Evolutionary conservation across 78 protist species (phyloP).

Genomic region (slime mould (Dictyostelium discoideum)): dicty_2.7 NC_007090.3:5409501-5410000

Average conservation of each 20-base stretch:
- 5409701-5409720: conserved; percentile 69
- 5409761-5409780: conserved; percentile 61
- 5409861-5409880: conserved; percentile 4
- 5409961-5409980: conserved; percentile 57
- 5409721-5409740: conserved; percentile 76
- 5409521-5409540: conserved; percentile 37
- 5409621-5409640: not conserved
- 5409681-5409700: conserved; percentile 44
- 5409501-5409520: conserved; percentile 56
- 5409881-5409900: conserved; percentile 27
- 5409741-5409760: conserved; percentile 41
- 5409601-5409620: not conserved
- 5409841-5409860: conserved; percentile 50
- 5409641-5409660: conserved; percentile 29
- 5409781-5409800: conserved; percentile 73
- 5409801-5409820: conserved; percentile 71
- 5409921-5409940: conserved; percentile 60
- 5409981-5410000: conserved; percentile 43
- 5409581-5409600: not conserved
- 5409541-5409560: conserved; percentile 67
- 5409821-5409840: conserved; percentile 6
- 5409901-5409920: not conserved
- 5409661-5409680: conserved; percentile 18
- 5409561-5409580: conserved; percentile 47
- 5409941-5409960: conserved; percentile 58